A percentile compares a stretch with the other conserved stretches of the same genome.
Conservation (phyloP, 176 grass and related monocot species). For the Juncus inflexus region DNA sequence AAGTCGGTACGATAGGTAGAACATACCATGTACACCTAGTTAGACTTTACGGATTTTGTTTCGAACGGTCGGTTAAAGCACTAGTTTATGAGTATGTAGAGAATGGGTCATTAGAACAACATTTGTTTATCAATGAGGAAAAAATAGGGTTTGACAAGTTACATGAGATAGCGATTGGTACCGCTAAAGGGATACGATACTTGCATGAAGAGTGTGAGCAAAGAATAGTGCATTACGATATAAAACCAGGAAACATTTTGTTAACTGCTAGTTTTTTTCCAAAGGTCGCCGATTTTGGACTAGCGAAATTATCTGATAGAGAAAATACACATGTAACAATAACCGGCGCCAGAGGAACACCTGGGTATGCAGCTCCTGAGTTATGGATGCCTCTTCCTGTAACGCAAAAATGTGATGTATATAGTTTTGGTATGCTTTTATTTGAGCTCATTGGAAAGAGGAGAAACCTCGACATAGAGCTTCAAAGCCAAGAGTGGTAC, state of each 20-base stretch:
- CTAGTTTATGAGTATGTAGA: constrained; percentile 34
- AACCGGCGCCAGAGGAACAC: constrained; percentile 25
- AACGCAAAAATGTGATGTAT: constrained; percentile 37
- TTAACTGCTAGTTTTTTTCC: constrained; percentile 14
- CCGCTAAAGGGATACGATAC: constrained; percentile 35
- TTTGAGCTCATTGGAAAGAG: constrained; percentile 35
- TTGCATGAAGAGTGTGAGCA: constrained; percentile 34
- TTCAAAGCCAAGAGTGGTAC: constrained; percentile 32
- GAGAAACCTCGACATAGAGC: constrained; percentile 8
- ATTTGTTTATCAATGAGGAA: constrained; percentile 3
- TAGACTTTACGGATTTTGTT: constrained; percentile 33
- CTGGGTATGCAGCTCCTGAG: constrained; percentile 36
- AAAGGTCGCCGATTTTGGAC: constrained; percentile 39
- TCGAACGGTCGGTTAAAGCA: constrained; percentile 29
- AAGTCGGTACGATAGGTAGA: constrained; percentile 27
- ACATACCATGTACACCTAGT: constrained; percentile 31
- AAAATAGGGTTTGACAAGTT: constrained; percentile 13
- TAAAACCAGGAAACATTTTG: constrained; percentile 34
- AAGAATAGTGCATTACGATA: constrained; percentile 39
- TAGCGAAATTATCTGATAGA: constrained; percentile 26
- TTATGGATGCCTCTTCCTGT: constrained; percentile 22
- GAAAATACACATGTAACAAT: constrained; percentile 7
- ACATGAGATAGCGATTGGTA: constrained; percentile 30
- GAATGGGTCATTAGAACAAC: constrained; percentile 25
- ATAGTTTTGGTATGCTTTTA: constrained; percentile 43